Base-by-base conservation (phyloP, 2,329 filamentous ascomycete genomes). In the Sporothrix globosa region DNA sequence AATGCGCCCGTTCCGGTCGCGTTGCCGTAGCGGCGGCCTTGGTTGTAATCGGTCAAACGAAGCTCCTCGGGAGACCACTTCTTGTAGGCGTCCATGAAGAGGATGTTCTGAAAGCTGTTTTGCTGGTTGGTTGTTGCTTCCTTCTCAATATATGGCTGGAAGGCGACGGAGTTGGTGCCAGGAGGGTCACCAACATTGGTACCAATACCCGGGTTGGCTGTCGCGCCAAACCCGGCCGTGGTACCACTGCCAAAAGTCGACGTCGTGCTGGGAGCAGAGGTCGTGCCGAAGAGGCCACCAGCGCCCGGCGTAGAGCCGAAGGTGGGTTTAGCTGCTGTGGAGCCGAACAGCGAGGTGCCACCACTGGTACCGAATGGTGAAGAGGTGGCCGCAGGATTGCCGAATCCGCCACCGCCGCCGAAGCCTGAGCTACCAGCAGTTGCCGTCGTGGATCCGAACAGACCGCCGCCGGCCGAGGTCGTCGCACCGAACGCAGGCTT, bases 31-130 rank as follows among this genome's bases (percentile, higher is more conserved):
- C 91, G 90, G 71, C 94, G 89, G 67, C 94, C 94, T 79, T 94
- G 91, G 71, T 90, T 87, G 79, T 99, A 99, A 80, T 99, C 96
- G 60, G 89, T 92, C 72, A 97, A 81, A 77, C 92, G 86, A 69
- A 96, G 81, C 79, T 96, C 91, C 76, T 92, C 96, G n/a, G 92
- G 88, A 11, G 95, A 97, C 83, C 91, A 98, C 78, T 96, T 96
- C 79, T 90, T 90, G 82, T 95, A 96, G 1, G 91, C 87, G 30
- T 90, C 88, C 81, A 91, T 90, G 79, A 95, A 93, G 27, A 90
- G 83, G 70, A 96, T 88, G 75, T 89, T 95, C 79, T 96, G 92
- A 79, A 91, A 96, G 4, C 90, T 85, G 76, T 91, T 87, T 74
- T 82, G 75, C 21, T 79, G 80, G 74, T 81, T 85, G 44, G 61